phyloP scores from a whole-genome alignment of 1,284 basidiomycete species.

The Acaromyces ingoldii region DNA sequence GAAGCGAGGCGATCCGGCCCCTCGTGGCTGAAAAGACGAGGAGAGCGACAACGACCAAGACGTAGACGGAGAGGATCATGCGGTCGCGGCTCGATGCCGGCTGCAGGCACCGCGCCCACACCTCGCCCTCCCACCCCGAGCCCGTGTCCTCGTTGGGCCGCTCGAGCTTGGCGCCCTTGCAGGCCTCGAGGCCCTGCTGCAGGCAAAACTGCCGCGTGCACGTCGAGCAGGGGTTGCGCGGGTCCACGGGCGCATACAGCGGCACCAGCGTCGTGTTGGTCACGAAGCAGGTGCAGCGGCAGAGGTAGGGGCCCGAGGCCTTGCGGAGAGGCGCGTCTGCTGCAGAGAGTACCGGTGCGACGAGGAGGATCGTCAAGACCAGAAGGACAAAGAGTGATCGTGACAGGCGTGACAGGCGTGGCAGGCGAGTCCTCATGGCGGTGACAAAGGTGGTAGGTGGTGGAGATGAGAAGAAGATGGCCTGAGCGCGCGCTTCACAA shows the following conservation, averaged over 20 bases:
- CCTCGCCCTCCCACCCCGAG: conserved; percentile 50
- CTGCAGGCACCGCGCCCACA: conserved; percentile 48
- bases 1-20: conserved; percentile 7
- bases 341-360: too few relatives aligned
- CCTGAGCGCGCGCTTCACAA: too few relatives aligned
- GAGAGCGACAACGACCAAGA: conserved; percentile 22
- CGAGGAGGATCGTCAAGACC: too few relatives aligned
- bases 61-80: not conserved
- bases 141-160: conserved; percentile 46
- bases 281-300: conserved; percentile 51
- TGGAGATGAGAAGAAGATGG: too few relatives aligned
- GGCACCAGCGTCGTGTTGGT: conserved; percentile 50
- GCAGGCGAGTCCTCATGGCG: too few relatives aligned
- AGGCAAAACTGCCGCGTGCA: conserved; percentile 51
- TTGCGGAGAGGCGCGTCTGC: too few relatives aligned
- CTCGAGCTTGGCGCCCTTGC: conserved; percentile 43
- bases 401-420: too few relatives aligned
- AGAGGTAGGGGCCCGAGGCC: conserved; percentile 43
- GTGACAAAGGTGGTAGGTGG: too few relatives aligned
- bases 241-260: conserved; percentile 31
- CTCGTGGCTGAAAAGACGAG: conserved; percentile 15
- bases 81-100: not conserved
- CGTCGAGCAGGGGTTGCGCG: conserved; percentile 40
- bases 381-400: too few relatives aligned
- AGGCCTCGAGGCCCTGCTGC: conserved; percentile 40